phyloP scores from a whole-genome alignment of 441 rosid genomes.

The Syzygium malaccense region DNA sequence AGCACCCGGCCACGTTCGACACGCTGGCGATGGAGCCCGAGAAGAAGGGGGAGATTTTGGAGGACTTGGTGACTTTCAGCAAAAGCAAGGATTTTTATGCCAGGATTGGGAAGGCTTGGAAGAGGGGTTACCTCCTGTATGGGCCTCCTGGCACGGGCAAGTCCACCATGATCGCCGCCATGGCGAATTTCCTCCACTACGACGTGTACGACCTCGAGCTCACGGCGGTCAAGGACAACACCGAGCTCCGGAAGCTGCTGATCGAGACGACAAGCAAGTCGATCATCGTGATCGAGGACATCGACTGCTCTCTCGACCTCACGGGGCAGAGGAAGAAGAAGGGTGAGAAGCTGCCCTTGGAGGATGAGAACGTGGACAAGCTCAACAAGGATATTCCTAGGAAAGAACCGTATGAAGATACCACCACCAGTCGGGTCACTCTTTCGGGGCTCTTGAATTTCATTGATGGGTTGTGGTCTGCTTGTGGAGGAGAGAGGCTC shows the following conservation, averaged over 20 bases:
- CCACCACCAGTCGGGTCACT: not conserved
- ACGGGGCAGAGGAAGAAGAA: conserved; percentile 58
- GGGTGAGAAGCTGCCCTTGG: conserved; percentile 12
- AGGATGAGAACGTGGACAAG: conserved; percentile 22
- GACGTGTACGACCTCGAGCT: conserved; percentile 69
- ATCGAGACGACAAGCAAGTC: conserved; percentile 56
- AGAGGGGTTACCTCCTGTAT: conserved; percentile 62
- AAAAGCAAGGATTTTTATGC: conserved; percentile 57
- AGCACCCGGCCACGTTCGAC: conserved; percentile 73
- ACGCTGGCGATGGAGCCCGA: conserved; percentile 66
- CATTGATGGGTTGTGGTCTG: conserved; percentile 7
- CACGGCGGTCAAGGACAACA: conserved; percentile 52
- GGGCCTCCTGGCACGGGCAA: conserved; percentile 80
- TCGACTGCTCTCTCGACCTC: conserved; percentile 64
- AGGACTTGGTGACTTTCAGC: conserved; percentile 53
- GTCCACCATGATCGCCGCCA: conserved; percentile 75
- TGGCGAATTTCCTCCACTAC: conserved; percentile 61
- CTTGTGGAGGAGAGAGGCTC: conserved; percentile 5
- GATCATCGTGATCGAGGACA: conserved; percentile 63
- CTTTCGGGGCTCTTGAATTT: conserved; percentile 5
- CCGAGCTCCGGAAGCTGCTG: conserved; percentile 52
- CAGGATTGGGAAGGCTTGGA: conserved; percentile 72
- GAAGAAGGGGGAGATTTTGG: conserved; percentile 56
- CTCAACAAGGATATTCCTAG: conserved; percentile 20
- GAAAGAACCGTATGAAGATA: conserved; percentile 30